A percentile compares a stretch with the other conserved stretches of the same genome.
Conservation (phyloP, 768 basidiomycete species). For the Kwoniella mangroviensis region DNA sequence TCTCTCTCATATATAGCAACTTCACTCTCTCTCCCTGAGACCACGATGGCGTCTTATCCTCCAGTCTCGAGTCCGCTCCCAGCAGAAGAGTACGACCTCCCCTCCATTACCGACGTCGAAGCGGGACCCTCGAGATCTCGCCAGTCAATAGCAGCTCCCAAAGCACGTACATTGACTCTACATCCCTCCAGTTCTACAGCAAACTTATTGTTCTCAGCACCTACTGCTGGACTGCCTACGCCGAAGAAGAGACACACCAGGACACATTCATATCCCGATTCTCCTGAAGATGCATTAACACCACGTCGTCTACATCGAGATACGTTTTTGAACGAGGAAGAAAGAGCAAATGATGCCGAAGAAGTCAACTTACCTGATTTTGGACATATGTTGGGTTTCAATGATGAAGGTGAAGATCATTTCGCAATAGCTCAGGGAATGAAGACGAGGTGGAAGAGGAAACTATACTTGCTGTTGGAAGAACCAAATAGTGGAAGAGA, state of each 20-base stretch:
- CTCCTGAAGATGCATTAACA: slow-evolving; percentile 26
- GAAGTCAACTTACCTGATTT: slow-evolving; percentile 55
- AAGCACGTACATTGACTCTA: slow-evolving; percentile 31
- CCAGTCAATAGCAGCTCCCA: slow-evolving; percentile 2
- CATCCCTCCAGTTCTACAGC: slow-evolving; percentile 24
- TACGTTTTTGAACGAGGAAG: slow-evolving; percentile 30
- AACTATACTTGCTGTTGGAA: slow-evolving; percentile 74
- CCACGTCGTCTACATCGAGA: slow-evolving; percentile 23
- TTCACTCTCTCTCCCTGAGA: neutral
- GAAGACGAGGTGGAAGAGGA: slow-evolving; percentile 65
- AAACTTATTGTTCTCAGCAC: slow-evolving; percentile 36
- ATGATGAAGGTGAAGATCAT: slow-evolving; percentile 54
- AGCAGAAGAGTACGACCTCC: slow-evolving; percentile 46
- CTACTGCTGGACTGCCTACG: slow-evolving; percentile 6
- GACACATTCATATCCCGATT: slow-evolving; percentile 25
- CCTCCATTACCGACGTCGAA: slow-evolving; percentile 22
- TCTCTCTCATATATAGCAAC: neutral
- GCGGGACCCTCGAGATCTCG: slow-evolving; percentile 30
- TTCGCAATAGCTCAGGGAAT: slow-evolving; percentile 49
- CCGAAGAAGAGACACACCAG: slow-evolving; percentile 18
- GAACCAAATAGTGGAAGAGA: slow-evolving; percentile 74
- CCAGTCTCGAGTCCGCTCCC: slow-evolving; percentile 20
- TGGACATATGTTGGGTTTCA: slow-evolving; percentile 53
- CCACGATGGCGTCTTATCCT: slow-evolving; percentile 33
- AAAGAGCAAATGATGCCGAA: slow-evolving; percentile 31